Evolutionary conservation across 2,329 filamentous ascomycete species (phyloP).

Genomic region (Alternaria sp.): DNA sequence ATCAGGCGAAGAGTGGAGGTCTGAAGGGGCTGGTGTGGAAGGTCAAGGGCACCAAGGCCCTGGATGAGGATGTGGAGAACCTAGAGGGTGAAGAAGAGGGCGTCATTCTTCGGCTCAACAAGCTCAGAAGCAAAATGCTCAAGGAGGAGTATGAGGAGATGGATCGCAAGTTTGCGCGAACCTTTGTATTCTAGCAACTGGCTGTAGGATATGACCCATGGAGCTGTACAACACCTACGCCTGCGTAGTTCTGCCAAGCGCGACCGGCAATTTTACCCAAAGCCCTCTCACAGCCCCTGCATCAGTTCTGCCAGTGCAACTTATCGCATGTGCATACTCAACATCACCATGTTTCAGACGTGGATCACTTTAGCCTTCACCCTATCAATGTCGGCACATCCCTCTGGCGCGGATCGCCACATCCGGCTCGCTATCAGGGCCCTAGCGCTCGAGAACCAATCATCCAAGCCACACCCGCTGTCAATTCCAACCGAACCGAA

Average conservation of each 20-base stretch:
- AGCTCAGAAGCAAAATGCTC: conserved; percentile 42
- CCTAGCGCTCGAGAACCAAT: conserved; percentile 15
- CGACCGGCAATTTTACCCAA: background rate
- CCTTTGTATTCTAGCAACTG: conserved; percentile 41
- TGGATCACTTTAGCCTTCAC: conserved; percentile 11
- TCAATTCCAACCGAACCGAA: conserved; percentile 1
- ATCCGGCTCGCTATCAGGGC: conserved; percentile 13
- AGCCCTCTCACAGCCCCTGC: background rate
- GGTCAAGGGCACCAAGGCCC: conserved; percentile 29
- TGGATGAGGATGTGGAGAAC: conserved; percentile 40
- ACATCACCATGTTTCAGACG: conserved; percentile 6
- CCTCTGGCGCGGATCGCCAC: conserved; percentile 13
- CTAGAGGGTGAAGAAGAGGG: conserved; percentile 46
- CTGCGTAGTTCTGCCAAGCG: background rate
- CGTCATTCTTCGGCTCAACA: conserved; percentile 42
- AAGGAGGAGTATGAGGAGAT: conserved; percentile 45
- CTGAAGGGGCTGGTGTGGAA: conserved; percentile 34
- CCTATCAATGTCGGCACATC: conserved; percentile 16
- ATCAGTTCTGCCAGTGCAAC: background rate
- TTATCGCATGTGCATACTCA: background rate
- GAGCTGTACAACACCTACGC: background rate
- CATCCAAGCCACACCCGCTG: conserved; percentile 17
- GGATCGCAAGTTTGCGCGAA: conserved; percentile 44
- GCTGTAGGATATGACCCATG: conserved; percentile 2
- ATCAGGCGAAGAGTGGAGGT: conserved; percentile 27